These are phyloP conservation scores for Candida orba DNA, from an alignment of 805 yeast species.

Conservation along the genomic window DNA sequence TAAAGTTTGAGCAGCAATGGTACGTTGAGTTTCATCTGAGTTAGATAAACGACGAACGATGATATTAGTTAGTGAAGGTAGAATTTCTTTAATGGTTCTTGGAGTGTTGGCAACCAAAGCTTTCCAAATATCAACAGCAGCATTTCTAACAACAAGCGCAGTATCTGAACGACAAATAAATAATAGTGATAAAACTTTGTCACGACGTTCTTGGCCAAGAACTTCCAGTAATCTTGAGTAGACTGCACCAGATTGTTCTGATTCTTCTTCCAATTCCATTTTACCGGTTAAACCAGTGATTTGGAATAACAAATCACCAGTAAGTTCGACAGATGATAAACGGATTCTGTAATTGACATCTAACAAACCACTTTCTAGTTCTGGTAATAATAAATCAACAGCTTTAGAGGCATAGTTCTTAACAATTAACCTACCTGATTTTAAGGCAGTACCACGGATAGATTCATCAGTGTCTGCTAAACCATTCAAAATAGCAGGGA, in stretches of 20 bases:
- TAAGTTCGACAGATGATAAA: constrained; percentile 86
- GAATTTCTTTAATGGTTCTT: constrained; percentile 82
- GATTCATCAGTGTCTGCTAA: constrained; percentile 85
- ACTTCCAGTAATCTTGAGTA: constrained; percentile 62
- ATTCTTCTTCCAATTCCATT: constrained; percentile 53
- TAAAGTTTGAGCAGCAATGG: constrained; percentile 85
- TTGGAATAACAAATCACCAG: constrained; percentile 92
- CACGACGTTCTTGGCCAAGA: constrained; percentile 84
- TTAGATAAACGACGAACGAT: constrained; percentile 81
- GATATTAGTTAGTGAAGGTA: constrained; percentile 74
- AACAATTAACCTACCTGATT: constrained; percentile 89
- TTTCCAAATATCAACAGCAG: constrained; percentile 94
- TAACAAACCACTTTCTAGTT: constrained; percentile 81
- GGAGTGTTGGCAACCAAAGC: constrained; percentile 95
- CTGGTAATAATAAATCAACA: constrained; percentile 88
- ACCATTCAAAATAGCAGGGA: constrained; percentile 89
- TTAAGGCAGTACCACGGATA: constrained; percentile 80
- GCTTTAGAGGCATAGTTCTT: constrained; percentile 88
- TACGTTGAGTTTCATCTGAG: constrained; percentile 68
- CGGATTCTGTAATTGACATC: constrained; percentile 82
- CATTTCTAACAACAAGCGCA: constrained; percentile 77
- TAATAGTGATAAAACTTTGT: constrained; percentile 74
- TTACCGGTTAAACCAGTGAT: constrained; percentile 84
- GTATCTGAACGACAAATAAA: constrained; percentile 93
- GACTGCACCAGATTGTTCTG: constrained; percentile 42